These are phyloP conservation scores for Penstemon davidsonii DNA, from an alignment of 257 asterid genomes.

Conservation along the genomic window DNA sequence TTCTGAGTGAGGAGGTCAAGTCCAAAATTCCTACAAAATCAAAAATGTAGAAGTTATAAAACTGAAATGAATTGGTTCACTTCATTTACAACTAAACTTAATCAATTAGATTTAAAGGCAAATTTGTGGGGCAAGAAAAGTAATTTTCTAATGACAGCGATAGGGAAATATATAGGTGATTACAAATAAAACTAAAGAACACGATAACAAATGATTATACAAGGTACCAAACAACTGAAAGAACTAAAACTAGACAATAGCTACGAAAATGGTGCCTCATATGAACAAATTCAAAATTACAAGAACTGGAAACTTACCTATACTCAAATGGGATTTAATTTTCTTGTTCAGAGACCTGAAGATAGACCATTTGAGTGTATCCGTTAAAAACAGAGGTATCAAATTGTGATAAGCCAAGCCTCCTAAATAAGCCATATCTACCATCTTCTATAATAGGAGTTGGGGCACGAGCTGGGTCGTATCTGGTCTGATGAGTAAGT, in stretches of 20 bases:
- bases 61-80: too few species aligned
- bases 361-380: constrained; percentile 96
- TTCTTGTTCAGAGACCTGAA: constrained; percentile 68
- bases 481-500: constrained; percentile 91
- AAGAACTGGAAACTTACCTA: constrained; percentile 23
- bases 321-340: constrained; percentile 20
- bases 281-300: constrained; percentile 33
- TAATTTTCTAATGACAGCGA: too few species aligned
- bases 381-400: constrained; percentile 87
- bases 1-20: too few species aligned
- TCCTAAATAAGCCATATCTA: constrained; percentile 63
- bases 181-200: constrained; percentile 9
- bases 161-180: too few species aligned
- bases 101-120: too few species aligned
- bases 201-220: constrained; percentile 1
- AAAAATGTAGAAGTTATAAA: too few species aligned
- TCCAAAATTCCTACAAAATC: too few species aligned
- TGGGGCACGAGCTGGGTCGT: constrained; percentile 86
- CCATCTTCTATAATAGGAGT: constrained; percentile 91
- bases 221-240: constrained; percentile 25
- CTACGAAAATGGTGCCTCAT: constrained; percentile 22
- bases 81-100: too few species aligned
- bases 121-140: too few species aligned
- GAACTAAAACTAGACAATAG: neutral
- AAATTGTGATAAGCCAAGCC: constrained; percentile 64